Evolutionary conservation across 2,329 filamentous ascomycete genomes (phyloP).

Genomic region (Ploettnerulaceae sp.): DNA sequence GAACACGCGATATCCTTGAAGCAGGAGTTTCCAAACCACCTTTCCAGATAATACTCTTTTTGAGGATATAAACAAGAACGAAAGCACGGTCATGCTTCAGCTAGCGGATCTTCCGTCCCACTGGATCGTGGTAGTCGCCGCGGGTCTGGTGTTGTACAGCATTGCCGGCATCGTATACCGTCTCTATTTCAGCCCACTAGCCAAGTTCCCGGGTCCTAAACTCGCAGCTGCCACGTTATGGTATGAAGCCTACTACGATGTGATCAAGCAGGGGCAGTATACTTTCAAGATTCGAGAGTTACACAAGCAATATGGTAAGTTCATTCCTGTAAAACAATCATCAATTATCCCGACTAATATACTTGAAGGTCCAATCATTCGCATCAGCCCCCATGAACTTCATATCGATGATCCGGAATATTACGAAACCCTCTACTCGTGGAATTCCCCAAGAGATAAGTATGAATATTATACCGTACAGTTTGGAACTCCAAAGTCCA

Average conservation of each 20-base stretch:
- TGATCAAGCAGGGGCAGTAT: slow-evolving; percentile 20
- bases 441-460: slow-evolving; percentile 10
- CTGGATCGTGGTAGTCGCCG: too few relatives aligned
- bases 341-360: slow-evolving; percentile 39
- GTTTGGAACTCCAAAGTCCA: slow-evolving; percentile 13
- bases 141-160: slow-evolving; percentile 1
- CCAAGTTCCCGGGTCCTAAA: slow-evolving; percentile 32
- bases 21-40: too few relatives aligned
- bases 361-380: slow-evolving; percentile 37
- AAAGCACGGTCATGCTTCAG: too few relatives aligned
- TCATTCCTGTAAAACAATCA: slow-evolving; percentile 27
- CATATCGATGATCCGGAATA: slow-evolving; percentile 36
- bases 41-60: too few relatives aligned
- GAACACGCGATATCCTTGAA: too few relatives aligned
- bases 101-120: too few relatives aligned
- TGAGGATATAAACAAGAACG: too few relatives aligned
- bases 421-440: slow-evolving; percentile 38
- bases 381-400: slow-evolving; percentile 38
- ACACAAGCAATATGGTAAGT: slow-evolving; percentile 23
- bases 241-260: slow-evolving; percentile 31
- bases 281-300: slow-evolving; percentile 19
- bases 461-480: slow-evolving; percentile 15
- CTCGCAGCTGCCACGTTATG: slow-evolving; percentile 30
- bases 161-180: slow-evolving; percentile 16
- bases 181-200: slow-evolving; percentile 33